Percentiles rank a stretch among this genome's conserved stretches.
Evolutionary conservation across 176 grass and related monocot genomes (phyloP).

Genomic region (Triticum aestivum): IWGSC_CS_RefSeq_v2.1 NC_057808.1:34047641-34048140

Average conservation of each 20-base stretch:
- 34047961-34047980: conserved; percentile 15
- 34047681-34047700: background rate
- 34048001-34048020: background rate
- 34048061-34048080: conserved; percentile 91
- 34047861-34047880: background rate
- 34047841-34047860: background rate
- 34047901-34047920: background rate
- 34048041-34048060: conserved; percentile 99
- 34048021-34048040: conserved; percentile 27
- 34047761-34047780: background rate
- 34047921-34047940: background rate
- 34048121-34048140: conserved; percentile 79
- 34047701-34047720: background rate
- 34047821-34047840: background rate
- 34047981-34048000: background rate
- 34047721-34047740: background rate
- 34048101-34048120: conserved; percentile 71
- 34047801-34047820: background rate
- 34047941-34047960: conserved; percentile 3
- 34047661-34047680: background rate
- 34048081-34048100: conserved; percentile 76
- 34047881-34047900: background rate
- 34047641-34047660: background rate
- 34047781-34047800: background rate
- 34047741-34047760: background rate